Evolutionary conservation across 2,329 filamentous ascomycete genomes (phyloP).

Genomic region (Pseudogymnoascus sp.): DNA sequence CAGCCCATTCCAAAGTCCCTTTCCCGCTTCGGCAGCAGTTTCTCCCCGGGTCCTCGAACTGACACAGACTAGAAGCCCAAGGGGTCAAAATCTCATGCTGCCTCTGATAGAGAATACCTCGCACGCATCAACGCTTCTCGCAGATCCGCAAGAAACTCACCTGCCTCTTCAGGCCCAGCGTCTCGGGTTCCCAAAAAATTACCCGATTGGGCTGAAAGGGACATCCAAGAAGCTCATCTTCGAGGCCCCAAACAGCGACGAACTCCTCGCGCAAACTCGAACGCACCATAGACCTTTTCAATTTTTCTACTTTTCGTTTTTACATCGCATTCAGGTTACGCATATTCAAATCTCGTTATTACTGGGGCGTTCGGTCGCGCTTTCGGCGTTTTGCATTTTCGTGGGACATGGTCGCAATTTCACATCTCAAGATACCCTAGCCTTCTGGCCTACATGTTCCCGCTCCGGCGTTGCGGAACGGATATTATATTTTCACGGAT

Average conservation of each 20-base stretch:
- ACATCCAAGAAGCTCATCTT: constrained; percentile 1
- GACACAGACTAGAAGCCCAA: not conserved
- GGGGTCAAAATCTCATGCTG: not conserved
- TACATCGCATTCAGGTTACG: not conserved
- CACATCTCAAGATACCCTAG: not conserved
- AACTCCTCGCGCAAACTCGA: not conserved
- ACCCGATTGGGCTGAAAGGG: not conserved
- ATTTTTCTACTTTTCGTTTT: not conserved
- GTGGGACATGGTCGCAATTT: not conserved
- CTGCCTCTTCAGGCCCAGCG: not conserved
- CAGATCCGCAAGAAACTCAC: not conserved
- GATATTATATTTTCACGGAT: not conserved
- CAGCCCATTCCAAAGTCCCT: not conserved
- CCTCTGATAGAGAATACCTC: not conserved
- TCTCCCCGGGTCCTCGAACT: not conserved
- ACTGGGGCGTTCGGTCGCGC: not conserved
- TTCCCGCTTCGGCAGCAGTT: not conserved
- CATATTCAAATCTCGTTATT: not conserved
- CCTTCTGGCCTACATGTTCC: not conserved
- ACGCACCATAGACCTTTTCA: not conserved
- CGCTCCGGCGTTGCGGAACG: not conserved
- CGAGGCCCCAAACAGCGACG: not conserved
- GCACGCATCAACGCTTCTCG: not conserved
- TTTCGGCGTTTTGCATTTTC: not conserved
- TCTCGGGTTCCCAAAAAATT: not conserved